Conservation (phyloP, 768 basidiomycete species). For the Suillus brevipes region DNA sequence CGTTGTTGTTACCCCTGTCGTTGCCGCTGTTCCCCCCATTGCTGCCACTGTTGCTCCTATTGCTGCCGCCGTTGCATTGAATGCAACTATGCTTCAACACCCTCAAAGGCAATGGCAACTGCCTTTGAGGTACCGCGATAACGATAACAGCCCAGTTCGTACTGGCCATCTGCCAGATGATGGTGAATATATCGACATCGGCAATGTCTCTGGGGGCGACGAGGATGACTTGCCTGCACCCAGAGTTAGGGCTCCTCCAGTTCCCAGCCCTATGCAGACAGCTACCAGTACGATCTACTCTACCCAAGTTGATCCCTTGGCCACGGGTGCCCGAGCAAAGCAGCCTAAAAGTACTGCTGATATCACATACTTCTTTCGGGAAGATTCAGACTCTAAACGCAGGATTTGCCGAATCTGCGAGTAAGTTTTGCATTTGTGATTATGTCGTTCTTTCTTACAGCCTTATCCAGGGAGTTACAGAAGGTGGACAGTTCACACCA, state of each 20-base stretch:
- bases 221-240: neutral
- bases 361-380: neutral
- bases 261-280: neutral
- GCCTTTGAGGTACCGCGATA: neutral
- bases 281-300: neutral
- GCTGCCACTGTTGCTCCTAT: neutral
- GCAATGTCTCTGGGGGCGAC: neutral
- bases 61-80: neutral
- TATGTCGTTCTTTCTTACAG: neutral
- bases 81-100: neutral
- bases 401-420: neutral
- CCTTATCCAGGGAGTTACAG: neutral
- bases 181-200: neutral
- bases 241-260: neutral
- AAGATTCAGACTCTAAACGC: neutral
- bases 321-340: neutral
- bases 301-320: neutral
- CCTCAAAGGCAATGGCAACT: neutral
- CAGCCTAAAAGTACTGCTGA: neutral
- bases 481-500: neutral
- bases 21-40: neutral
- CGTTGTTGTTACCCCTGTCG: no score
- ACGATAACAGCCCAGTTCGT: neutral
- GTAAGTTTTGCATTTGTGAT: neutral
- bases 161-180: neutral